Conservation (phyloP, 331 rosid genomes). For the Ulmus americana region DNA sequence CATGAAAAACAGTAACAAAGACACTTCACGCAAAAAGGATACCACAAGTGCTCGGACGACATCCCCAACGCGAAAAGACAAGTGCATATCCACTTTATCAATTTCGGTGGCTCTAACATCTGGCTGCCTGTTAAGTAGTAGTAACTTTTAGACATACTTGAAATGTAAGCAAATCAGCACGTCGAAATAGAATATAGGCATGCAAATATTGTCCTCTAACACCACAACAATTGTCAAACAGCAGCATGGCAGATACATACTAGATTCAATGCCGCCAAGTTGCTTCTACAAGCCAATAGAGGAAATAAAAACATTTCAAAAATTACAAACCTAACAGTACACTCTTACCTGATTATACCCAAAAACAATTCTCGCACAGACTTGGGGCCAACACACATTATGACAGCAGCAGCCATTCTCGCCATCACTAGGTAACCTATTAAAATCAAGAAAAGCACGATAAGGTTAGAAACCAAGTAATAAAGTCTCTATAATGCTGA, state of each 20-base stretch:
- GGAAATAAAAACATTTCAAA: too few relatives aligned
- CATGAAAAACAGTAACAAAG: too few relatives aligned
- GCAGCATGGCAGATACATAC: neutral
- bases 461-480: neutral
- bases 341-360: constrained; percentile 60
- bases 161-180: too few relatives aligned
- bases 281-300: neutral
- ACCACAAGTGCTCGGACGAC: too few relatives aligned
- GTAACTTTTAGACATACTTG: neutral
- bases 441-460: neutral
- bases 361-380: constrained; percentile 51
- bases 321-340: too few relatives aligned
- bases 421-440: constrained; percentile 75
- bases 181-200: too few relatives aligned
- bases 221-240: too few relatives aligned
- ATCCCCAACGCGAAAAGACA: neutral
- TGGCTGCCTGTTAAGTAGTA: constrained; percentile 59
- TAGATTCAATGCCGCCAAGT: neutral
- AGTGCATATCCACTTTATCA: constrained; percentile 89
- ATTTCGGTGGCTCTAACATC: constrained; percentile 95
- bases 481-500: neutral
- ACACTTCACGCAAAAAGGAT: constrained; percentile 1
- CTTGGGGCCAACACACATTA: constrained; percentile 78
- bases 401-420: constrained; percentile 64
- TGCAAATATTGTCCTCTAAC: too few relatives aligned